A percentile compares a stretch with the other conserved stretches of the same genome.
These are phyloP conservation scores for Effrenium voratum DNA, from an alignment of 73 alveolate species.

Conservation along the genomic window DNA sequence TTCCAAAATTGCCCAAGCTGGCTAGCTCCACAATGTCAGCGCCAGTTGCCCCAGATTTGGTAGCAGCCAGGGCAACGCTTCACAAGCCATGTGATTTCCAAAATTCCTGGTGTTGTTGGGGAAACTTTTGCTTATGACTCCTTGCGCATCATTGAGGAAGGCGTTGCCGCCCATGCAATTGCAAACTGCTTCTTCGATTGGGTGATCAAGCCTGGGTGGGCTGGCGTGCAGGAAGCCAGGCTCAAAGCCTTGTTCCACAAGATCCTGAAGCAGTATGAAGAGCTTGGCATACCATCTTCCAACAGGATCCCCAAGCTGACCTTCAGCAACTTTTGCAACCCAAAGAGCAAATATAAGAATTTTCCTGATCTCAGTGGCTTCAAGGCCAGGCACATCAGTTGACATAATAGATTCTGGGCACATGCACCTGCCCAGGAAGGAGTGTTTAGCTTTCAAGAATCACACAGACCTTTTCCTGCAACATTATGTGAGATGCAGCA, in stretches of 20 bases:
- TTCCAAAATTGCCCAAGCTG: not conserved
- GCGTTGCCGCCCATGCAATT: not conserved
- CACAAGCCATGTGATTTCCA: not conserved
- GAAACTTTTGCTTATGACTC: not conserved
- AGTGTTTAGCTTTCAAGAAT: no score
- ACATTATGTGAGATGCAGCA: not conserved
- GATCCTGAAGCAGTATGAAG: constrained; percentile 15
- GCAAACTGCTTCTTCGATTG: constrained; percentile 2
- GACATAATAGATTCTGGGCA: no score
- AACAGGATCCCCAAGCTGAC: not conserved
- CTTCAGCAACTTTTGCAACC: constrained; percentile 13
- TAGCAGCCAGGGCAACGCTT: not conserved
- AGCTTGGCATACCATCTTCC: not conserved
- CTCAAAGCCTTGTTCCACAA: not conserved
- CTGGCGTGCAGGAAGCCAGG: not conserved
- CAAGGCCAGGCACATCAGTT: constrained; percentile 10
- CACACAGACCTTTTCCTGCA: not conserved
- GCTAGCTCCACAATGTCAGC: not conserved
- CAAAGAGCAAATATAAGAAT: not conserved
- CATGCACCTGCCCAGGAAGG: no score
- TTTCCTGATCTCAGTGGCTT: not conserved
- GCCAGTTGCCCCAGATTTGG: not conserved
- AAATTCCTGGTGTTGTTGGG: not conserved
- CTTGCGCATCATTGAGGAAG: not conserved
- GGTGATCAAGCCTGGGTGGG: not conserved